These are phyloP conservation scores for Helicostylum pulchrum DNA, from an alignment of 192 early-diverging fungal species.

Conservation along the genomic window DNA sequence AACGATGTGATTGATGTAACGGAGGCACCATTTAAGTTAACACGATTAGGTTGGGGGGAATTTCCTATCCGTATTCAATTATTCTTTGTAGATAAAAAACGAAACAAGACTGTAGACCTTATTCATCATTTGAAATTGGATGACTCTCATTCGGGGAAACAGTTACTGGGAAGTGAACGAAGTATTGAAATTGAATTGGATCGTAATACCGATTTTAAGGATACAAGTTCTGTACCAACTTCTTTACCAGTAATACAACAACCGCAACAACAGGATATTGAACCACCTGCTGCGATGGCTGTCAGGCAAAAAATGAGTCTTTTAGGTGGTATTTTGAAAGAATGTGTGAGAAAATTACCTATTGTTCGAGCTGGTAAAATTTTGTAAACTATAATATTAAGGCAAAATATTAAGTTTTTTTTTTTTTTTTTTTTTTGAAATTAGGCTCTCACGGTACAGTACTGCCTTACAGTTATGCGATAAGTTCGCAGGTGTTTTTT, in stretches of 20 bases:
- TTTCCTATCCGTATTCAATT: conserved; percentile 82
- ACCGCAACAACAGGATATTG: not conserved
- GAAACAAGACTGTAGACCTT: conserved; percentile 82
- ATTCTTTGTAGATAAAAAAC: conserved; percentile 71
- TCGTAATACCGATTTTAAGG: conserved; percentile 68
- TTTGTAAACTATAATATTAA: not conserved
- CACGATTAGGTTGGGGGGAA: conserved; percentile 93
- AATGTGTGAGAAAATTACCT: conserved; percentile 19
- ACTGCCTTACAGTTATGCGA: conserved; percentile 42
- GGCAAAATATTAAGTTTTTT: no score
- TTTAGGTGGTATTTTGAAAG: conserved; percentile 16
- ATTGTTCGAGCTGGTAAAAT: conserved; percentile 16
- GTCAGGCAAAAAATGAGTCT: conserved; percentile 21
- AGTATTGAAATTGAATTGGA: conserved; percentile 83
- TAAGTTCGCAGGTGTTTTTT: conserved; percentile 31
- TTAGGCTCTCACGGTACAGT: not conserved
- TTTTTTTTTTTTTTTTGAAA: no score
- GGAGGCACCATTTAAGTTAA: conserved; percentile 76
- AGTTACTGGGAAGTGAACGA: conserved; percentile 69
- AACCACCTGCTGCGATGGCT: not conserved
- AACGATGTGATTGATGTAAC: conserved; percentile 83
- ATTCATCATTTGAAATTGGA: conserved; percentile 82
- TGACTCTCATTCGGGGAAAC: conserved; percentile 59
- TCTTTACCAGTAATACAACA: not conserved
- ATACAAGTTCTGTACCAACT: conserved; percentile 5